Evolutionary conservation across 345 rosid species (phyloP).

Genomic region (Brassica nigra): DNA sequence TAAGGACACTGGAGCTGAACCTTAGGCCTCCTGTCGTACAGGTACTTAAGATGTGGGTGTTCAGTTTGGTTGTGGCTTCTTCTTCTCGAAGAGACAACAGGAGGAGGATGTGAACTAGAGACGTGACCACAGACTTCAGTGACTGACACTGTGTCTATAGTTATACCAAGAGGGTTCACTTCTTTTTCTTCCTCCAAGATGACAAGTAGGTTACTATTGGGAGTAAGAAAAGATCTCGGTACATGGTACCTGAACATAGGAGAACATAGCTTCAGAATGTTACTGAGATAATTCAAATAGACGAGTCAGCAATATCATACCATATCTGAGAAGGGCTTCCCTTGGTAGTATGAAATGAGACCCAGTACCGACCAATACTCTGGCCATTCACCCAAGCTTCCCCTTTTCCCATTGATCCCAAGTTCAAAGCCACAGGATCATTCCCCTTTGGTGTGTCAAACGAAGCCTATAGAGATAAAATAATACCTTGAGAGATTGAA

Average conservation of each 20-base stretch:
- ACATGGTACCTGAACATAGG: constrained; percentile 50
- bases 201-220: constrained; percentile 48
- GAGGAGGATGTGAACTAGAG: constrained; percentile 36
- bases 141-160: constrained; percentile 48
- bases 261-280: constrained; percentile 16
- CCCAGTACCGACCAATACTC: constrained; percentile 81
- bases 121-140: constrained; percentile 46
- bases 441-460: constrained; percentile 65
- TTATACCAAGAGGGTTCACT: constrained; percentile 53
- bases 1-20: constrained; percentile 45
- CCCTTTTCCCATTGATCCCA: constrained; percentile 79
- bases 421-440: constrained; percentile 64
- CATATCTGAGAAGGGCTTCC: constrained; percentile 72
- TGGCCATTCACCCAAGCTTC: constrained; percentile 84
- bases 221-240: constrained; percentile 60
- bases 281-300: not conserved
- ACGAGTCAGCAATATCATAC: constrained; percentile 37
- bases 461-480: constrained; percentile 41
- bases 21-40: constrained; percentile 36
- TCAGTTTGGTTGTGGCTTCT: constrained; percentile 16
- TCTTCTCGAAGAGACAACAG: constrained; percentile 29
- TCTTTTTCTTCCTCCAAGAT: constrained; percentile 57
- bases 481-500: not conserved
- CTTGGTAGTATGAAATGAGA: constrained; percentile 52
- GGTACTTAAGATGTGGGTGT: constrained; percentile 13